These are phyloP conservation scores for Colletotrichum liriopes DNA, from an alignment of 2,329 filamentous ascomycete genomes.

Conservation along the genomic window DNA sequence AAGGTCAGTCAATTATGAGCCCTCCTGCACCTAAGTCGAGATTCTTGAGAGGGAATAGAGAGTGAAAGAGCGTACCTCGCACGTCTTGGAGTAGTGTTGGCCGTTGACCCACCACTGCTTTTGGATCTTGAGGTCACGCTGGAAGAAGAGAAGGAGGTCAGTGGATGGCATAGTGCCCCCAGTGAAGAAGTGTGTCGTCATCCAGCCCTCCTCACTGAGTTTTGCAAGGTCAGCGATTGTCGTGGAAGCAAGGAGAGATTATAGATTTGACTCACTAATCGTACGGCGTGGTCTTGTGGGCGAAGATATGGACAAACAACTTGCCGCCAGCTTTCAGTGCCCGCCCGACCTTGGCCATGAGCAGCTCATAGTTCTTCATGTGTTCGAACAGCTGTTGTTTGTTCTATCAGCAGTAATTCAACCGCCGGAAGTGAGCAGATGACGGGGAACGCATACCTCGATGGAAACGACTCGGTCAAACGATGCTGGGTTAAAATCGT, in stretches of 20 bases:
- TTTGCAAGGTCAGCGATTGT: background rate
- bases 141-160: conserved; percentile 78
- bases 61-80: conserved; percentile 66
- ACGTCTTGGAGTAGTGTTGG: conserved; percentile 78
- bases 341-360: conserved; percentile 74
- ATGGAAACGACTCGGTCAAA: conserved; percentile 80
- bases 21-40: background rate
- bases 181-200: conserved; percentile 82
- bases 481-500: conserved; percentile 71
- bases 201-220: conserved; percentile 76
- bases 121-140: conserved; percentile 72
- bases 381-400: conserved; percentile 76
- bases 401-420: background rate
- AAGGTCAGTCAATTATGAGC: conserved; percentile 26
- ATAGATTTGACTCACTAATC: conserved; percentile 62
- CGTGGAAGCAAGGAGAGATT: background rate
- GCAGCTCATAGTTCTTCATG: conserved; percentile 82
- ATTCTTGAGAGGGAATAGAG: background rate
- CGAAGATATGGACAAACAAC: conserved; percentile 79
- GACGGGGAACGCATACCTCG: conserved; percentile 55
- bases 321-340: conserved; percentile 75
- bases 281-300: conserved; percentile 76
- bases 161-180: conserved; percentile 81
- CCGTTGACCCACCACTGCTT: conserved; percentile 82
- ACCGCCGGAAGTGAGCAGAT: conserved; percentile 1